These are phyloP conservation scores for Rhynchospora breviuscula DNA, from an alignment of 176 grass and related monocot species.

Conservation along the genomic window DNA sequence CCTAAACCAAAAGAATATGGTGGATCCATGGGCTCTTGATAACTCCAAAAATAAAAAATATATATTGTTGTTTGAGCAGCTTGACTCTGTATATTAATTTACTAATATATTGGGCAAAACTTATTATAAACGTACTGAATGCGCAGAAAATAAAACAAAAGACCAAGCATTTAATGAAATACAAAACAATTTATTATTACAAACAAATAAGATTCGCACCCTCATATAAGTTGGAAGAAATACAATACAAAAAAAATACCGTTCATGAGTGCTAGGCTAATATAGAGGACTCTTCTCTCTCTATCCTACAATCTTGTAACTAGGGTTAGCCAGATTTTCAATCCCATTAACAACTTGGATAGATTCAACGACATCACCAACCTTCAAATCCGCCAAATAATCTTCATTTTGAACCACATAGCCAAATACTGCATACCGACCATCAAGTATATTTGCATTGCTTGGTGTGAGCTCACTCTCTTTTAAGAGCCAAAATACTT, in stretches of 20 bases:
- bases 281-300: neutral
- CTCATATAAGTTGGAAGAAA: neutral
- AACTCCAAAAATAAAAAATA: neutral
- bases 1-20: neutral
- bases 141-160: neutral
- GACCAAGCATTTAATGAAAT: neutral
- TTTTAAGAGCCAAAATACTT: constrained; percentile 97
- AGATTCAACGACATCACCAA: constrained; percentile 94
- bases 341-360: constrained; percentile 86
- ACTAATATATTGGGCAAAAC: neutral
- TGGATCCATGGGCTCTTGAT: neutral
- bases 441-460: constrained; percentile 98
- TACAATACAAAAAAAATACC: constrained; percentile 9
- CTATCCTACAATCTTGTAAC: constrained; percentile 87
- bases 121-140: neutral
- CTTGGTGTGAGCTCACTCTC: constrained; percentile 98
- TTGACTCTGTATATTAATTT: no score
- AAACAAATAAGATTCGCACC: neutral
- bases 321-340: constrained; percentile 88
- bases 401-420: constrained; percentile 89
- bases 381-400: constrained; percentile 84
- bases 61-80: neutral
- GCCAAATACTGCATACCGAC: constrained; percentile 74
- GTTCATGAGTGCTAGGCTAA: neutral
- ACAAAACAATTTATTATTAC: neutral